A percentile compares a stretch with the other conserved stretches of the same genome.
phyloP scores from a whole-genome alignment of 768 basidiomycete genomes.

The Xerocomus potaroensis region DNA sequence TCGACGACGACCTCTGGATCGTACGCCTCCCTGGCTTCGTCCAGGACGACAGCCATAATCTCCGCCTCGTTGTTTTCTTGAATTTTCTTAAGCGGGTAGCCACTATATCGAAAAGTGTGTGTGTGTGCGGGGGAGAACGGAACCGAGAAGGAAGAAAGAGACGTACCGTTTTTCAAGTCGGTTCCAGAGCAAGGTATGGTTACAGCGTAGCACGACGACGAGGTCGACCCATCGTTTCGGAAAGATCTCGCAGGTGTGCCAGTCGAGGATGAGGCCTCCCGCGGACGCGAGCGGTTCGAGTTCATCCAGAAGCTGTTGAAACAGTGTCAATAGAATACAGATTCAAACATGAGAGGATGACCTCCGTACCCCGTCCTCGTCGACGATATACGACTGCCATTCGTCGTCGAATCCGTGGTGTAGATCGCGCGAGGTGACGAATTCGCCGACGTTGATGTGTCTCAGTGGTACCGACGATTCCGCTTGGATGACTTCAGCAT shows the following conservation, averaged over 20 bases:
- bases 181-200: constrained; percentile 85
- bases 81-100: constrained; percentile 88
- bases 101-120: constrained; percentile 44
- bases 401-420: constrained; percentile 88
- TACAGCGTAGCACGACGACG: constrained; percentile 86
- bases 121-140: no score
- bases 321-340: background rate
- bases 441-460: constrained; percentile 88
- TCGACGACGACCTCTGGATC: constrained; percentile 83
- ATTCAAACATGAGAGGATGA: no score
- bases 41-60: constrained; percentile 90
- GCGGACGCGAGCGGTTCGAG: constrained; percentile 64
- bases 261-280: constrained; percentile 87
- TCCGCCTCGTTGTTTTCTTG: constrained; percentile 99
- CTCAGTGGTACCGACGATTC: constrained; percentile 65
- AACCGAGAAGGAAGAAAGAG: background rate
- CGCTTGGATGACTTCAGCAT: constrained; percentile 76
- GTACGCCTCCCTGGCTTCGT: constrained; percentile 87
- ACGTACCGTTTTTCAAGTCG: constrained; percentile 82
- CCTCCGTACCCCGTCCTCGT: constrained; percentile 95
- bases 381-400: constrained; percentile 91
- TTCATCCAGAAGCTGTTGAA: constrained; percentile 73
- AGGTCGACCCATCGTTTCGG: constrained; percentile 97
- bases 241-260: constrained; percentile 92
- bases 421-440: constrained; percentile 77